phyloP scores from a whole-genome alignment of 805 yeast genomes.

The Saccharomycopsis vini region DNA sequence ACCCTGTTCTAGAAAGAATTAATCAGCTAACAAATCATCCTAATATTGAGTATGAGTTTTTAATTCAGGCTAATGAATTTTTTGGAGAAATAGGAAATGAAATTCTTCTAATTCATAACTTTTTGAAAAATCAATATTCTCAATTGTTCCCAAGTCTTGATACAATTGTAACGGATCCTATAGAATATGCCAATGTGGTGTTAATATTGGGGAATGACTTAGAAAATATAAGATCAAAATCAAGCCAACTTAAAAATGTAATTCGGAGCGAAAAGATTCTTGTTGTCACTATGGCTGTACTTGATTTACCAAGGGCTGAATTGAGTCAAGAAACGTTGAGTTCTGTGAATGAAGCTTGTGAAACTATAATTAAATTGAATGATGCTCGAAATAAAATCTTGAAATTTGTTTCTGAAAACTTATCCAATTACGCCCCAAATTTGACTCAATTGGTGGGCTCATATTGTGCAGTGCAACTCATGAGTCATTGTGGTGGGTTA shows the following conservation, averaged over 20 bases:
- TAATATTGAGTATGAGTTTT: too few relatives aligned
- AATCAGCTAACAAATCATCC: too few relatives aligned
- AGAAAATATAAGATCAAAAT: conserved; percentile 22
- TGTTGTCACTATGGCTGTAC: conserved; percentile 67
- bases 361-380: conserved; percentile 38
- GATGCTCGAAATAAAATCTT: conserved; percentile 37
- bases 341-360: conserved; percentile 37
- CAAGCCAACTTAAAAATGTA: conserved; percentile 27
- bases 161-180: conserved; percentile 50
- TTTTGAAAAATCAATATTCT: too few relatives aligned
- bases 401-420: conserved; percentile 45
- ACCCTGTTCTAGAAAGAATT: too few relatives aligned
- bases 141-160: too few relatives aligned
- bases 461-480: conserved; percentile 59
- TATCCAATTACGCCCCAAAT: conserved; percentile 69
- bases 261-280: conserved; percentile 58
- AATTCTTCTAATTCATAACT: too few relatives aligned
- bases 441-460: conserved; percentile 65
- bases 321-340: conserved; percentile 29
- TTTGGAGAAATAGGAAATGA: too few relatives aligned
- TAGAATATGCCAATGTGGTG: conserved; percentile 51
- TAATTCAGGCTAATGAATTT: too few relatives aligned
- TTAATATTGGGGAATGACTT: conserved; percentile 42
- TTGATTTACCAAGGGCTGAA: conserved; percentile 31
- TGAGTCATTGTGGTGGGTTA: conserved; percentile 64